Evolutionary conservation across 345 rosid genomes (phyloP), one percentile per base, ranked within the genome.

Genomic region (Gossypium longicalyx): DNA sequence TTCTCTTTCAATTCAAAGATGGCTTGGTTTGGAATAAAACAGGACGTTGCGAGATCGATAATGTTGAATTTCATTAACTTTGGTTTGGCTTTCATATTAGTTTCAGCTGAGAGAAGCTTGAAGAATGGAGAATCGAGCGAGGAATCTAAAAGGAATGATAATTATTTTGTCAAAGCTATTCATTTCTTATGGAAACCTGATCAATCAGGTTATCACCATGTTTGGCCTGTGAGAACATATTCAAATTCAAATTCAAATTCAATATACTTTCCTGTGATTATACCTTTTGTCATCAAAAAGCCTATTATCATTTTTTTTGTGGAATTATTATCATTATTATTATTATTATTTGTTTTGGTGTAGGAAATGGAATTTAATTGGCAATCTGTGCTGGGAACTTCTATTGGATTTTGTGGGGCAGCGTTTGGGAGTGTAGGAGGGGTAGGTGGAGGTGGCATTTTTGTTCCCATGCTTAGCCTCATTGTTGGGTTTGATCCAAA

Each of bases 351-450:
- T 22, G 9, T 34, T 41, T 41, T 0, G 7, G 6, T n/a, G 2
- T 86, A 93, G 97, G 93, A 85, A 17, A 79, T 87, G 90, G 82
- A 87, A 83, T 83, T 93, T 71, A 86, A 85, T 43, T 93, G 95
- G 95, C 83, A 79, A 87, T 87, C 87, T 57, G 83, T 89, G 38
- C 0, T 86, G 77, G 97, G 95, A 45, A 78, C 85, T 17, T 67
- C 81, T 51, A 34, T 93, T 80, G 95, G 97, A 72, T 91, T 93
- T 89, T 82, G 87, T 43, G 98, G 93, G 43, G 98, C 98, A 12
- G 95, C 97, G 2, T 93, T 86, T 75, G 97, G 98, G 68, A 93
- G 98, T 27, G 98, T 89, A 15, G 97, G 96, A 34, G 97, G 97
- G 45, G 94, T 90, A 48, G 97, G 96, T 65, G 96, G 97, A 1